Evolutionary conservation across 257 asterid species (phyloP).

Genomic region (Solanum verrucosum): DNA sequence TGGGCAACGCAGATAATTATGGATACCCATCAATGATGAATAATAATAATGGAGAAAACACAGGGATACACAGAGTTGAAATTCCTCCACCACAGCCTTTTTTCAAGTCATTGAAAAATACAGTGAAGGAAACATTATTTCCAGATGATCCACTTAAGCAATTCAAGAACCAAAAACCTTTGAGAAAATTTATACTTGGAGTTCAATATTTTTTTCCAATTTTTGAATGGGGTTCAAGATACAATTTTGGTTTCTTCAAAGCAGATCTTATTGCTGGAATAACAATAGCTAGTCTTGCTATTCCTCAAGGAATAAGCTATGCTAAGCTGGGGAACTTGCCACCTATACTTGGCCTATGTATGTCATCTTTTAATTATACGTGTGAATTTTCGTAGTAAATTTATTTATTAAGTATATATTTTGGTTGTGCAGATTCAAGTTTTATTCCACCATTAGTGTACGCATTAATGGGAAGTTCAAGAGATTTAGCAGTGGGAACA

Average conservation of each 20-base stretch:
- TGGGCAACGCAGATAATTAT: conserved; percentile 45
- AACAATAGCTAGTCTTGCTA: conserved; percentile 94
- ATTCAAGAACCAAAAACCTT: conserved; percentile 75
- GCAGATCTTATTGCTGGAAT: conserved; percentile 83
- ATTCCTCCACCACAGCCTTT: conserved; percentile 80
- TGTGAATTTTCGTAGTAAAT: too few relatives aligned
- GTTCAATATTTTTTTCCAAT: conserved; percentile 79
- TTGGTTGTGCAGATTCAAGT: conserved; percentile 55
- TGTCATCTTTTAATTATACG: too few relatives aligned
- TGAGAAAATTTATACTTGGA: conserved; percentile 31
- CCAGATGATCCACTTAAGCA: conserved; percentile 92
- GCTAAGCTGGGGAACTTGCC: conserved; percentile 92
- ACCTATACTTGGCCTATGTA: conserved; percentile 86
- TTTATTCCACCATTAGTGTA: conserved; percentile 78
- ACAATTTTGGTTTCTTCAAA: conserved; percentile 46
- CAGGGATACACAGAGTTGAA: conserved; percentile 33
- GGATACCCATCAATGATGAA: conserved; percentile 16
- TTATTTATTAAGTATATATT: neutral
- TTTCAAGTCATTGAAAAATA: conserved; percentile 39
- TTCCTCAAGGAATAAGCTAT: conserved; percentile 98
- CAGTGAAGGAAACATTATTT: conserved; percentile 71
- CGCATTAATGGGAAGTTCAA: conserved; percentile 87
- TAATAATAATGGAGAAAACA: neutral
- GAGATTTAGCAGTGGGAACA: conserved; percentile 86
- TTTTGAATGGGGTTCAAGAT: conserved; percentile 77